Evolutionary conservation across 2,329 filamentous ascomycete genomes (phyloP).

Genomic region (Didymellaceae sp.): DNA sequence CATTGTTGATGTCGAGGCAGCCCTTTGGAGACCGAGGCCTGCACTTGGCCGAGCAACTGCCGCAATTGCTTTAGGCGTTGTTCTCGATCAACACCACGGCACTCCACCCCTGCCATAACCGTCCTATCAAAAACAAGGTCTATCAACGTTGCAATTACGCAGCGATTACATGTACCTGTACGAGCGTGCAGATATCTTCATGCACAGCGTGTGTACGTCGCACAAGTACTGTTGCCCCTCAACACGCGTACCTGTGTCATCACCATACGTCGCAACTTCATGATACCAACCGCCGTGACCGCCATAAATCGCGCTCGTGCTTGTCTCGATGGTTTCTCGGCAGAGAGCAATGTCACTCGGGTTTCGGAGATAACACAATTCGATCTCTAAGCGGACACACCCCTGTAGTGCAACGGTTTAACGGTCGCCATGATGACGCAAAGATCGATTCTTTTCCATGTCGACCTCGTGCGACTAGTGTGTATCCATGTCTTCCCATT

Average conservation of each 20-base stretch:
- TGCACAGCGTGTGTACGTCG: conserved; percentile 1
- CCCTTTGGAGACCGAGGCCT: background rate
- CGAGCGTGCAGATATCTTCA: no score
- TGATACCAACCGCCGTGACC: background rate
- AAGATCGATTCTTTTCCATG: background rate
- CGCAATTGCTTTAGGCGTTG: background rate
- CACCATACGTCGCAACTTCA: no score
- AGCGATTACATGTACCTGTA: background rate
- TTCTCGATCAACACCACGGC: conserved; percentile 2
- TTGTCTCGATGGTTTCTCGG: background rate
- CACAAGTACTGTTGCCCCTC: background rate
- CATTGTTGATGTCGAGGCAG: no score
- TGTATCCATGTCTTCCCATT: conserved; percentile 3
- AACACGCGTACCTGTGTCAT: background rate
- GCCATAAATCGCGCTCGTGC: background rate
- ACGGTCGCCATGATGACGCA: conserved; percentile 17
- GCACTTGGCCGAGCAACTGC: conserved; percentile 14
- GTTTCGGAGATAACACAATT: conserved; percentile 2
- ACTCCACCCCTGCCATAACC: background rate
- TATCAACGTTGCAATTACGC: background rate
- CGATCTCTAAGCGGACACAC: conserved; percentile 2
- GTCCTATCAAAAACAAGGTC: background rate
- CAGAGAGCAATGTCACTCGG: conserved; percentile 4
- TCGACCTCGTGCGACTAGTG: conserved; percentile 1
- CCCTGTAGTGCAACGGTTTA: conserved; percentile 7